These are phyloP conservation scores for Rutstroemia sp. DNA, from an alignment of 2,329 filamentous ascomycete genomes.

Conservation along the genomic window DNA sequence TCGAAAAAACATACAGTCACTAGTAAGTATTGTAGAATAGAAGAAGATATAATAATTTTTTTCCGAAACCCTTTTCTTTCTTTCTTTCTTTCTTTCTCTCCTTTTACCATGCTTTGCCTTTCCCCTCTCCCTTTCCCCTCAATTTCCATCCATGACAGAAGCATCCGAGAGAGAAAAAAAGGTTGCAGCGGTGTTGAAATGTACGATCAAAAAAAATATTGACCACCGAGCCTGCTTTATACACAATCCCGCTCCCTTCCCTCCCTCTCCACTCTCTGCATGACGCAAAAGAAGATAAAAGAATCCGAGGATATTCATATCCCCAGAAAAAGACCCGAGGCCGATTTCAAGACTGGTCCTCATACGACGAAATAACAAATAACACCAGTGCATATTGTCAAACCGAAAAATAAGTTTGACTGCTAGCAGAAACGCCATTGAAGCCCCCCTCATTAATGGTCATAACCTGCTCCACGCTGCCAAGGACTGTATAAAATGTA, in stretches of 20 bases:
- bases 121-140: too few relatives aligned
- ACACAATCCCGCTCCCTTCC: neutral
- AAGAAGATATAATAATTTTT: too few relatives aligned
- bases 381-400: constrained; percentile 25
- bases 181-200: neutral
- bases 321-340: neutral
- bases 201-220: neutral
- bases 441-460: constrained; percentile 34
- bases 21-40: too few relatives aligned
- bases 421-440: constrained; percentile 21
- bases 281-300: neutral
- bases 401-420: constrained; percentile 6
- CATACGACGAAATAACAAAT: constrained; percentile 19
- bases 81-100: too few relatives aligned
- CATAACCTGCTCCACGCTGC: constrained; percentile 50
- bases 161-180: neutral
- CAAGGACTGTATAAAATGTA: constrained; percentile 37
- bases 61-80: too few relatives aligned
- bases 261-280: neutral
- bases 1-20: too few relatives aligned
- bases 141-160: too few relatives aligned
- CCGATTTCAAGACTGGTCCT: neutral
- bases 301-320: neutral
- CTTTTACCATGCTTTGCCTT: too few relatives aligned
- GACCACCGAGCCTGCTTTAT: neutral